phyloP scores from a whole-genome alignment of 78 protist species.

The Guillardia theta region DNA sequence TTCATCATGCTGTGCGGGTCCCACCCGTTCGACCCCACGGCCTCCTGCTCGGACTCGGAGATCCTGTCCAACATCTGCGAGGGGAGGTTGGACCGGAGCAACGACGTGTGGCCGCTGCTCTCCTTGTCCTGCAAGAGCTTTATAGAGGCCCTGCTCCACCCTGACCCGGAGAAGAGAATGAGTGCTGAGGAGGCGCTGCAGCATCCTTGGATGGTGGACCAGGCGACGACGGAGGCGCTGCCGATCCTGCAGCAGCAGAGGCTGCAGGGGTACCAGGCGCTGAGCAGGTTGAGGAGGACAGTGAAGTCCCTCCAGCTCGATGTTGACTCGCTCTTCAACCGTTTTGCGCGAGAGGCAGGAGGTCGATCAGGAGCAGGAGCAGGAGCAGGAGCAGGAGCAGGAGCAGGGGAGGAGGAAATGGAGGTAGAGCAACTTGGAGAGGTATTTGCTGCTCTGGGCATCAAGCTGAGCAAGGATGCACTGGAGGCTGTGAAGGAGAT shows the following conservation, averaged over 20 bases:
- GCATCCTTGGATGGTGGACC: neutral
- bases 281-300: neutral
- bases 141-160: neutral
- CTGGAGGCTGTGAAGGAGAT: neutral
- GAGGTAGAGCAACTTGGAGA: too few species aligned
- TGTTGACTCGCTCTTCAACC: too few species aligned
- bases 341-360: too few species aligned
- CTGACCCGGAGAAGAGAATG: neutral
- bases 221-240: neutral
- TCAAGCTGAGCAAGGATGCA: neutral
- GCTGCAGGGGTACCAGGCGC: neutral
- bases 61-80: slow-evolving; percentile 14
- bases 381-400: too few species aligned
- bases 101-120: neutral
- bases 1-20: slow-evolving; percentile 10
- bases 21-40: slow-evolving; percentile 4
- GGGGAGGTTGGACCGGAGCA: neutral
- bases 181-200: neutral
- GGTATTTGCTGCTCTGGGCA: neutral
- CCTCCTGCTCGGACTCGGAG: neutral
- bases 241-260: neutral
- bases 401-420: too few species aligned
- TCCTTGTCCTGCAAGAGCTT: neutral
- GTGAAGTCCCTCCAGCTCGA: too few species aligned
- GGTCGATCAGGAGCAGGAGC: too few species aligned